A percentile compares a stretch with the other conserved stretches of the same genome.
Evolutionary conservation across 1,284 basidiomycete genomes (phyloP).

Genomic region (Marasmius oreades): DNA sequence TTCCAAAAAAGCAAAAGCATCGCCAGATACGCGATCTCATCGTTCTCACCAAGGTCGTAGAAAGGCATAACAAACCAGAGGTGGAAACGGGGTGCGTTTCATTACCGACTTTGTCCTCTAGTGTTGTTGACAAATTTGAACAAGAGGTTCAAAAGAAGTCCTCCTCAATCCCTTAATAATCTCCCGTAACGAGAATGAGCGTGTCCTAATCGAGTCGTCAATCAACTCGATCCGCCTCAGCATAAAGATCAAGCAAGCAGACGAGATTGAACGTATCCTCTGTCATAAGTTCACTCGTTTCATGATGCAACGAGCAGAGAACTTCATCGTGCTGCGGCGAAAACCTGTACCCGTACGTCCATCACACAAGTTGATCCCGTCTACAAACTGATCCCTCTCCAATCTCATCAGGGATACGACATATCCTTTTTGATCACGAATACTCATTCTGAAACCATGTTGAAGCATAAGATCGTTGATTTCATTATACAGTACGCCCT

Average conservation of each 20-base stretch:
- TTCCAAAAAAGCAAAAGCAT: conserved; percentile 6
- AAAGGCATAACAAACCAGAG: conserved; percentile 96
- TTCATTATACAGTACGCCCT: conserved; percentile 90
- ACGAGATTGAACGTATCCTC: conserved; percentile 97
- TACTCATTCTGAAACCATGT: conserved; percentile 94
- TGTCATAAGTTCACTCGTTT: conserved; percentile 99
- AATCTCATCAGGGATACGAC: conserved; percentile 82
- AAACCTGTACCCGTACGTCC: conserved; percentile 84
- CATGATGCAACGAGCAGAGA: conserved; percentile 98
- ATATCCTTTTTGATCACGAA: conserved; percentile 99
- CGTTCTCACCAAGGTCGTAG: conserved; percentile 67
- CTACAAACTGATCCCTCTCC: neutral
- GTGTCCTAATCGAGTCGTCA: conserved; percentile 93
- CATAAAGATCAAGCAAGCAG: conserved; percentile 99
- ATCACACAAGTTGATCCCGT: conserved; percentile 4
- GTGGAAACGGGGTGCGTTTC: conserved; percentile 75
- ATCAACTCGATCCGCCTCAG: conserved; percentile 96
- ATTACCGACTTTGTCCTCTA: neutral
- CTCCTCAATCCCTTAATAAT: conserved; percentile 91
- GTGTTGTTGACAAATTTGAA: conserved; percentile 6
- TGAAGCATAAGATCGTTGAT: conserved; percentile 99
- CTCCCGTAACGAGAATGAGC: conserved; percentile 95
- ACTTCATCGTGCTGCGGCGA: conserved; percentile 92
- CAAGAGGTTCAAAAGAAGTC: conserved; percentile 88
- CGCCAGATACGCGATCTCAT: conserved; percentile 4